These are phyloP conservation scores for Orobanche coerulescens DNA, from an alignment of 257 asterid species.

Conservation along the genomic window DNA sequence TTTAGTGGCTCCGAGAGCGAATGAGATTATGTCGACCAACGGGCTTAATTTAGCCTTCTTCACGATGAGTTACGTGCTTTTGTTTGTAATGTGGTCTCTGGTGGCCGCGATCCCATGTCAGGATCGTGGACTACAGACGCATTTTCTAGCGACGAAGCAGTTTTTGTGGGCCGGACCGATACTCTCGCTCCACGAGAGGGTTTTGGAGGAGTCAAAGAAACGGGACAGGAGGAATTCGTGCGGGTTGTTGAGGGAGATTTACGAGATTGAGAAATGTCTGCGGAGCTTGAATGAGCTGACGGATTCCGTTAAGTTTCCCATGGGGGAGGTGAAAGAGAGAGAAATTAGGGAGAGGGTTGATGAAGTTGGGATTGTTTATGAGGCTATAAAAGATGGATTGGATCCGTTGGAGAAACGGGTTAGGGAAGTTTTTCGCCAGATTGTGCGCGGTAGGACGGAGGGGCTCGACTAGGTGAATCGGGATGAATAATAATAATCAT, in stretches of 20 bases:
- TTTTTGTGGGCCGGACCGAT: conserved; percentile 64
- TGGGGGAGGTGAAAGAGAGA: conserved; percentile 51
- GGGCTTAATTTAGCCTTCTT: conserved; percentile 61
- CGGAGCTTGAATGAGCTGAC: conserved; percentile 46
- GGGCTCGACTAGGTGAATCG: conserved; percentile 46
- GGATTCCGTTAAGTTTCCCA: conserved; percentile 51
- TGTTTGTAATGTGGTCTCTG: conserved; percentile 81
- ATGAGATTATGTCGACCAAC: conserved; percentile 51
- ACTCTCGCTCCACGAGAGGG: conserved; percentile 65
- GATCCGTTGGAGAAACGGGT: conserved; percentile 76
- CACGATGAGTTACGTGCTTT: conserved; percentile 67
- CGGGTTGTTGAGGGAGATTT: conserved; percentile 80
- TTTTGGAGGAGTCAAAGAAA: conserved; percentile 73
- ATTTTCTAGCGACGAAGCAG: conserved; percentile 50
- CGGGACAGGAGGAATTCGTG: conserved; percentile 55
- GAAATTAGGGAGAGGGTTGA: conserved; percentile 55
- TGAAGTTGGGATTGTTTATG: conserved; percentile 49
- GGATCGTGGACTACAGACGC: conserved; percentile 83
- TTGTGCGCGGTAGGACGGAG: conserved; percentile 61
- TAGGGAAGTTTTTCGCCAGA: conserved; percentile 70
- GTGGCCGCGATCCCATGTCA: conserved; percentile 99
- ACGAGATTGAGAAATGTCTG: conserved; percentile 57
- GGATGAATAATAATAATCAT: conserved; percentile 25
- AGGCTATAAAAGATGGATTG: conserved; percentile 46
- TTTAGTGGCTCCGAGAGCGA: conserved; percentile 46